A percentile compares a stretch with the other conserved stretches of the same genome.
phyloP scores from a whole-genome alignment of 2,329 filamentous ascomycete genomes.

The Penicillium glabrum region DNA sequence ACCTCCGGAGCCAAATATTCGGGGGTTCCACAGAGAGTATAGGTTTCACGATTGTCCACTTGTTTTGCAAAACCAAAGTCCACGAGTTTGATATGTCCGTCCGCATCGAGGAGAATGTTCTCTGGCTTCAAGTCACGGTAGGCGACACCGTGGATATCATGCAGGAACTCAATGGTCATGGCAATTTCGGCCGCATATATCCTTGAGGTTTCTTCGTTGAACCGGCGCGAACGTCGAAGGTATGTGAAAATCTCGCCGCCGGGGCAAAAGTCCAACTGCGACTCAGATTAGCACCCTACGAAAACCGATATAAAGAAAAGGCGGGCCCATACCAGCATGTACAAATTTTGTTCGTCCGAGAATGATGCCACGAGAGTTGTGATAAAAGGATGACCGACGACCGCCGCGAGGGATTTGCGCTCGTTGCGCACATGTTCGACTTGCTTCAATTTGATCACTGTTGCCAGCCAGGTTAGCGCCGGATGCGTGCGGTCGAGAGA shows the following conservation, averaged over 20 bases:
- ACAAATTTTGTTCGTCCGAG: slow-evolving; percentile 60
- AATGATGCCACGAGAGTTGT: slow-evolving; percentile 65
- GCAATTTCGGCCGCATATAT: slow-evolving; percentile 69
- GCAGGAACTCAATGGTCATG: slow-evolving; percentile 63
- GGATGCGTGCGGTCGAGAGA: slow-evolving; percentile 1
- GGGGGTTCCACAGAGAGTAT: slow-evolving; percentile 66
- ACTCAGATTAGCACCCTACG: slow-evolving; percentile 17
- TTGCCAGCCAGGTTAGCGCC: slow-evolving; percentile 5
- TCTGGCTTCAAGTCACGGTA: slow-evolving; percentile 68
- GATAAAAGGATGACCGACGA: slow-evolving; percentile 66
- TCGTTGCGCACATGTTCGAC: slow-evolving; percentile 69
- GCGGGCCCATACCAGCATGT: slow-evolving; percentile 47
- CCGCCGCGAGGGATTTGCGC: slow-evolving; percentile 61
- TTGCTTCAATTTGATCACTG: slow-evolving; percentile 62
- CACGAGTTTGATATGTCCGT: slow-evolving; percentile 65
- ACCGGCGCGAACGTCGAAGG: slow-evolving; percentile 60
- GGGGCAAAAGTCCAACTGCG: slow-evolving; percentile 64
- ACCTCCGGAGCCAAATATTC: slow-evolving; percentile 69
- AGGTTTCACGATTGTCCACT: slow-evolving; percentile 58
- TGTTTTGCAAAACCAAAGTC: slow-evolving; percentile 70
- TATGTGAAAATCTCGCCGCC: slow-evolving; percentile 68
- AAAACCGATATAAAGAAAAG: neutral
- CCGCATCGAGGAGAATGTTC: slow-evolving; percentile 65
- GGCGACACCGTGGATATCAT: slow-evolving; percentile 64
- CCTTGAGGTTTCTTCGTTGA: slow-evolving; percentile 62